A percentile compares a stretch with the other conserved stretches of the same genome.
Conservation (phyloP, 192 early-diverging fungal species). For the Thoreauomyces humboldtii region DNA sequence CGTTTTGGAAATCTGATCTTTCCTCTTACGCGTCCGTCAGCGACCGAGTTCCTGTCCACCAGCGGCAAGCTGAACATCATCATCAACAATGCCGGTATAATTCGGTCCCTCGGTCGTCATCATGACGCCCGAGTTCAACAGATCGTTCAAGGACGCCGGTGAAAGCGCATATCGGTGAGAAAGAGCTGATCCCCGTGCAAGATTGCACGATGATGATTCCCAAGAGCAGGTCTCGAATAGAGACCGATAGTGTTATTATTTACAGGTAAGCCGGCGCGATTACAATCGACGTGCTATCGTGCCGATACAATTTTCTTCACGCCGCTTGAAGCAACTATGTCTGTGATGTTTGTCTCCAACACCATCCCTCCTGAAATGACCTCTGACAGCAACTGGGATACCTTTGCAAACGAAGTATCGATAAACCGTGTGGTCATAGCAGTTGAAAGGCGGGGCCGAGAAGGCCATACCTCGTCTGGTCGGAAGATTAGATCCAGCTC, state of each 20-base stretch:
- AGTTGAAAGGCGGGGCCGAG: background rate
- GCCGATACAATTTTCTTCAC: slow-evolving; percentile 47
- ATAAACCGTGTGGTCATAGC: background rate
- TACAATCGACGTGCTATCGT: too few species aligned
- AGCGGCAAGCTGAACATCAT: slow-evolving; percentile 26
- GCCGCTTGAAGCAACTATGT: slow-evolving; percentile 75
- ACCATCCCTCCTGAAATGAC: slow-evolving; percentile 91
- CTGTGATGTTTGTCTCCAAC: slow-evolving; percentile 72
- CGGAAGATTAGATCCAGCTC: slow-evolving; percentile 96
- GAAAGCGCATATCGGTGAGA: too few species aligned
- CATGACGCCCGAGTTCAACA: background rate
- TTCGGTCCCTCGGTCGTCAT: background rate
- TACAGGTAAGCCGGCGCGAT: too few species aligned
- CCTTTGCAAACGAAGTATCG: too few species aligned
- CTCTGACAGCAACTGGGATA: slow-evolving; percentile 81
- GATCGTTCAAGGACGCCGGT: slow-evolving; percentile 16
- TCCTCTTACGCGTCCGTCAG: slow-evolving; percentile 26
- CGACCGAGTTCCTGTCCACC: slow-evolving; percentile 16
- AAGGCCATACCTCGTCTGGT: slow-evolving; percentile 69
- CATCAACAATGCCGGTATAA: slow-evolving; percentile 27
- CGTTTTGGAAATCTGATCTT: slow-evolving; percentile 32
- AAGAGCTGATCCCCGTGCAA: too few species aligned
- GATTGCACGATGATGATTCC: too few species aligned
- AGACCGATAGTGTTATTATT: too few species aligned
- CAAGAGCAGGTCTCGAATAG: too few species aligned